Evolutionary conservation across 352 stramenopile genomes (phyloP).

Genomic region (Phytophthora pistaciae): DNA sequence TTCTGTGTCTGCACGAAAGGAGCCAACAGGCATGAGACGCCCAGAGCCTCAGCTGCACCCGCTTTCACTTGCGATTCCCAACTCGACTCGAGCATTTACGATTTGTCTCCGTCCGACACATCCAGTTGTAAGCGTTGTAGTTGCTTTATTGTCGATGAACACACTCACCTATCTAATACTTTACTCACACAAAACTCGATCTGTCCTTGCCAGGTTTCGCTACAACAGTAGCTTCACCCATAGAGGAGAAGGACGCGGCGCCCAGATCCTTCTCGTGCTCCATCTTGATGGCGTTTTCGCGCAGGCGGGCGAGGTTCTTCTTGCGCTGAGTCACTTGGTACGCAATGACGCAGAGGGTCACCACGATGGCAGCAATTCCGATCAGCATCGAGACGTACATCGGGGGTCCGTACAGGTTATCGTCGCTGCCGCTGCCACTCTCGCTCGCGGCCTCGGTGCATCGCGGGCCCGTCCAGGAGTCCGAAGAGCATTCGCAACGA

Average conservation of each 20-base stretch:
- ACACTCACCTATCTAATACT: neutral
- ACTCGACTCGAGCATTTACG: neutral
- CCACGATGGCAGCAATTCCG: constrained; percentile 5
- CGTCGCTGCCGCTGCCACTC: constrained; percentile 7
- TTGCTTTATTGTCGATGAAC: neutral
- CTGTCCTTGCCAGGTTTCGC: constrained; percentile 37
- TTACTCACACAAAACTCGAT: constrained; percentile 44
- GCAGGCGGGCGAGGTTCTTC: constrained; percentile 14
- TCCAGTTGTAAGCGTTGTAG: neutral
- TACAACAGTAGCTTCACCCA: constrained; percentile 22
- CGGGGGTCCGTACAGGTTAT: constrained; percentile 20
- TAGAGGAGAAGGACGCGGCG: constrained; percentile 26
- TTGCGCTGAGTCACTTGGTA: constrained; percentile 20
- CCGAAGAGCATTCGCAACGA: constrained; percentile 29
- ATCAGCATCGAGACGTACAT: constrained; percentile 24
- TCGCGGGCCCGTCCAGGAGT: constrained; percentile 41
- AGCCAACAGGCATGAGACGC: neutral
- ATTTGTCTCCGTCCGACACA: neutral
- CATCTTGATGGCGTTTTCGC: constrained; percentile 1
- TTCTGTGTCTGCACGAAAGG: neutral
- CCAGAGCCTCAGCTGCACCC: neutral
- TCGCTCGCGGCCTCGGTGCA: constrained; percentile 34
- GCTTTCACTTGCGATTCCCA: neutral
- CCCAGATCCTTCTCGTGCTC: constrained; percentile 17
- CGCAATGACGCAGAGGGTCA: constrained; percentile 7